These are phyloP conservation scores for Cryptococcus sp. DNA, from an alignment of 1,284 basidiomycete species.

Conservation along the genomic window DNA sequence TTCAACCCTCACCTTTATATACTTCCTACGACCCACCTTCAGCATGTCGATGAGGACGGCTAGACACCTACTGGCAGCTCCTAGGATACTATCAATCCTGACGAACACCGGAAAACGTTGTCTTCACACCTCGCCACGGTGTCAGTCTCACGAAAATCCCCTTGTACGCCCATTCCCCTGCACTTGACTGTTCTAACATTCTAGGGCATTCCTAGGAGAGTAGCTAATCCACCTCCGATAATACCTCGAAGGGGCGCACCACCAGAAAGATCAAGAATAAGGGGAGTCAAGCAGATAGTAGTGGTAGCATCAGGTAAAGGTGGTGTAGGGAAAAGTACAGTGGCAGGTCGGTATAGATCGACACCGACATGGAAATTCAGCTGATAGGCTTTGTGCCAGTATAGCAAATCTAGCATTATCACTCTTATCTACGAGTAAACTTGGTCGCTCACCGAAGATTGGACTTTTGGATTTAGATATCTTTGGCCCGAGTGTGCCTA, in stretches of 20 bases:
- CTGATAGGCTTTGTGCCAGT: not conserved
- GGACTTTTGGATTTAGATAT: conserved; percentile 93
- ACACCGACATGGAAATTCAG: not conserved
- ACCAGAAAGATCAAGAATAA: conserved; percentile 51
- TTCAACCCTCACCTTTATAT: too few species aligned
- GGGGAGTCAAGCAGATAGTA: conserved; percentile 59
- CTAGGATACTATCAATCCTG: too few species aligned
- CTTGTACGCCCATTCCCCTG: conserved; percentile 13
- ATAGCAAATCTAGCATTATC: conserved; percentile 70
- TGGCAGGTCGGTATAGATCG: conserved; percentile 60
- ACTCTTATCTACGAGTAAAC: conserved; percentile 47
- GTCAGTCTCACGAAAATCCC: conserved; percentile 36
- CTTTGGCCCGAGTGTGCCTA: conserved; percentile 94
- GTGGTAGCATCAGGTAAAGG: conserved; percentile 93
- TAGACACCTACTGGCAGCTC: too few species aligned
- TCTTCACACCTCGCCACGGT: not conserved
- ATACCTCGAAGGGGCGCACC: conserved; percentile 48
- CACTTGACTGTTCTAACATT: not conserved
- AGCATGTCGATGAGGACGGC: too few species aligned
- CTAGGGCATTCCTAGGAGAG: conserved; percentile 42
- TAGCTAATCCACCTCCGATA: conserved; percentile 42
- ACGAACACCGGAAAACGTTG: not conserved
- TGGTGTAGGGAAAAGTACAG: conserved; percentile 93
- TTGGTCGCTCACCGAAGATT: conserved; percentile 52
- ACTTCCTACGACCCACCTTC: too few species aligned